These are phyloP conservation scores for Xylogone sp. DNA, from an alignment of 2,329 filamentous ascomycete species.

Conservation along the genomic window DNA sequence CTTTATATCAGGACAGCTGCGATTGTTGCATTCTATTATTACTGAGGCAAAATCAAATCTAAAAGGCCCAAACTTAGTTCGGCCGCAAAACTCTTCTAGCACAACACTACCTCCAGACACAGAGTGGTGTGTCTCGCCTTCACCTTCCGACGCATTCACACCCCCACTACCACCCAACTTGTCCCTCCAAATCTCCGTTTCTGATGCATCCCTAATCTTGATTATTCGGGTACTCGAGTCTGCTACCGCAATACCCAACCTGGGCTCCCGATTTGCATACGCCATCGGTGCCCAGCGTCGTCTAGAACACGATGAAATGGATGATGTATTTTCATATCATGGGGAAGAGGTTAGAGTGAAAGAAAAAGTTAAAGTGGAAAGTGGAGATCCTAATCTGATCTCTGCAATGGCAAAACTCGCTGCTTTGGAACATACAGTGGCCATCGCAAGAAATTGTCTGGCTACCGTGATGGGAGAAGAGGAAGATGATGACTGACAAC, in stretches of 20 bases:
- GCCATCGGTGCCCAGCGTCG: constrained; percentile 63
- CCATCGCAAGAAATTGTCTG: constrained; percentile 66
- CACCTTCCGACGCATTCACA: constrained; percentile 45
- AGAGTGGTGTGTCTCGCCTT: constrained; percentile 29
- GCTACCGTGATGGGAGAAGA: constrained; percentile 71
- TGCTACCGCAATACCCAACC: constrained; percentile 55
- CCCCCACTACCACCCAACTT: constrained; percentile 62
- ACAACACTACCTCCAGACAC: constrained; percentile 13
- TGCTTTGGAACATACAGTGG: constrained; percentile 70
- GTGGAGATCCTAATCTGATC: constrained; percentile 79
- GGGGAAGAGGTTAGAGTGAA: constrained; percentile 76
- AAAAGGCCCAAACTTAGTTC: constrained; percentile 44
- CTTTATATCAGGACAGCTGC: constrained; percentile 53
- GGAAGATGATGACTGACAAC: constrained; percentile 20
- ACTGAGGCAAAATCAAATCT: constrained; percentile 48
- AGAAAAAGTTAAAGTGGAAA: constrained; percentile 83
- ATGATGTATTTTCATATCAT: constrained; percentile 64
- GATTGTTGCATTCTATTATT: constrained; percentile 51
- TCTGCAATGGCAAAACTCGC: constrained; percentile 79
- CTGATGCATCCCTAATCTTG: constrained; percentile 67
- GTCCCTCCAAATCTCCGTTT: constrained; percentile 69
- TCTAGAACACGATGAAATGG: constrained; percentile 75
- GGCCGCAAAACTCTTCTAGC: constrained; percentile 12
- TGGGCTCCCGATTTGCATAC: constrained; percentile 64
- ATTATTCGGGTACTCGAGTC: constrained; percentile 68